These are phyloP conservation scores for Pseudevernia furfuracea DNA, from an alignment of 495 filamentous ascomycete species.

Conservation along the genomic window DNA sequence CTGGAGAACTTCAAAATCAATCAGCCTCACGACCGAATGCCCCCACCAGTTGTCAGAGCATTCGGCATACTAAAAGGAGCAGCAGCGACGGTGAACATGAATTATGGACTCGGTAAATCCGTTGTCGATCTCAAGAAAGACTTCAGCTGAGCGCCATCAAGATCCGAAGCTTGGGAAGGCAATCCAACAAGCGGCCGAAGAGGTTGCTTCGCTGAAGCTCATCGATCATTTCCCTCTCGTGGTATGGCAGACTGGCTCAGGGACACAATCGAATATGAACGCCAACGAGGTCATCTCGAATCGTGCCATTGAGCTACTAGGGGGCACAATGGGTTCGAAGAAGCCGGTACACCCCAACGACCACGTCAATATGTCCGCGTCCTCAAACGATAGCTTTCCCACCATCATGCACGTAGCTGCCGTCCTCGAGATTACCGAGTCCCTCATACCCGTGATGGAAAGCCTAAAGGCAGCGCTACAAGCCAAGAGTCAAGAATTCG, in stretches of 20 bases:
- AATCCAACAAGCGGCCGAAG: slow-evolving; percentile 86
- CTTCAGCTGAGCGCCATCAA: slow-evolving; percentile 25
- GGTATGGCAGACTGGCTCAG: slow-evolving; percentile 98
- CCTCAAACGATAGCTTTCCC: slow-evolving; percentile 98
- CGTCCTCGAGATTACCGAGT: slow-evolving; percentile 81
- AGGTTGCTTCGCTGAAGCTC: slow-evolving; percentile 90
- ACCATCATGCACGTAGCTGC: slow-evolving; percentile 99
- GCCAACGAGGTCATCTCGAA: slow-evolving; percentile 99
- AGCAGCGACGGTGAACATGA: slow-evolving; percentile 92
- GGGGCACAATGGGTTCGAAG: slow-evolving; percentile 88
- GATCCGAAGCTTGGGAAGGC: slow-evolving; percentile 89
- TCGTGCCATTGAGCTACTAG: slow-evolving; percentile 95
- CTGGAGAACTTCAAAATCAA: slow-evolving; percentile 98
- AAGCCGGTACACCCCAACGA: slow-evolving; percentile 99
- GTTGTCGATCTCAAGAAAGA: slow-evolving; percentile 7
- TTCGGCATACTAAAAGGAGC: slow-evolving; percentile 98
- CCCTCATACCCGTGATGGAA: slow-evolving; percentile 74
- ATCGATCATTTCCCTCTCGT: slow-evolving; percentile 97
- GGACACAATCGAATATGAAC: slow-evolving; percentile 99
- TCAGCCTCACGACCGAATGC: slow-evolving; percentile 98
- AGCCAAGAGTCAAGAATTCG: slow-evolving; percentile 82
- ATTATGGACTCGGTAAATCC: slow-evolving; percentile 79
- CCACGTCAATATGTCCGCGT: slow-evolving; percentile 98
- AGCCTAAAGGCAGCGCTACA: slow-evolving; percentile 76
- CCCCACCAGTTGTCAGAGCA: slow-evolving; percentile 78